Evolutionary conservation across 1,284 basidiomycete genomes (phyloP).

Genomic region (Trichosporon sp.): DNA sequence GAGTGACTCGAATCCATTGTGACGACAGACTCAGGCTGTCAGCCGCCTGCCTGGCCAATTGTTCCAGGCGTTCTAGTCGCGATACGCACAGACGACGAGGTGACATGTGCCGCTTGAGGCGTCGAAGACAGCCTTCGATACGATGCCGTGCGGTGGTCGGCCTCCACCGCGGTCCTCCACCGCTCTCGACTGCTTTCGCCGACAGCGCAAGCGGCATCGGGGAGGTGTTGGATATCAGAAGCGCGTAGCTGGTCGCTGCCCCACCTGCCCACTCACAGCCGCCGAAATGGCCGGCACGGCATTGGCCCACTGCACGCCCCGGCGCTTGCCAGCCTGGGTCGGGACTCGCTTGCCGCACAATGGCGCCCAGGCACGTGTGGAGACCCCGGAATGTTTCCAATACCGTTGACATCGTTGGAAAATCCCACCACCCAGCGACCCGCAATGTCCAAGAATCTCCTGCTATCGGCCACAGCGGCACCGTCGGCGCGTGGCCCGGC

Average conservation of each 20-base stretch:
- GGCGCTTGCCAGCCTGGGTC: background rate
- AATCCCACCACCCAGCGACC: background rate
- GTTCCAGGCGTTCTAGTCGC: background rate
- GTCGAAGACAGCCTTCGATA: background rate
- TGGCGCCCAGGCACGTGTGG: background rate
- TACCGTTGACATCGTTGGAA: background rate
- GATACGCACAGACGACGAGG: background rate
- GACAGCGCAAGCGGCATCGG: background rate
- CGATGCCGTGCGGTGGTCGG: too few relatives aligned
- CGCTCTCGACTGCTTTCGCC: background rate
- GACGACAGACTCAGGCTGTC: too few relatives aligned
- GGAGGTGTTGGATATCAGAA: background rate
- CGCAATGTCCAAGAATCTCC: background rate
- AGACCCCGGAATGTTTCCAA: conserved; percentile 7
- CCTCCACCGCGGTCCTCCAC: background rate
- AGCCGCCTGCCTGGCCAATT: background rate
- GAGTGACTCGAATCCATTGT: too few relatives aligned
- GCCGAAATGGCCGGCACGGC: background rate
- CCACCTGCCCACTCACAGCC: background rate
- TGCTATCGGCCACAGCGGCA: background rate
- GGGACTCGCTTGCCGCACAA: background rate
- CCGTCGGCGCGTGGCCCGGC: background rate
- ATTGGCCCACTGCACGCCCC: too few relatives aligned
- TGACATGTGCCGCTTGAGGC: background rate
- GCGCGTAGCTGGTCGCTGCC: too few relatives aligned